Percentiles rank a stretch among this genome's conserved stretches.
Conservation (phyloP, 768 basidiomycete genomes). For the Mycena amicta region DNA sequence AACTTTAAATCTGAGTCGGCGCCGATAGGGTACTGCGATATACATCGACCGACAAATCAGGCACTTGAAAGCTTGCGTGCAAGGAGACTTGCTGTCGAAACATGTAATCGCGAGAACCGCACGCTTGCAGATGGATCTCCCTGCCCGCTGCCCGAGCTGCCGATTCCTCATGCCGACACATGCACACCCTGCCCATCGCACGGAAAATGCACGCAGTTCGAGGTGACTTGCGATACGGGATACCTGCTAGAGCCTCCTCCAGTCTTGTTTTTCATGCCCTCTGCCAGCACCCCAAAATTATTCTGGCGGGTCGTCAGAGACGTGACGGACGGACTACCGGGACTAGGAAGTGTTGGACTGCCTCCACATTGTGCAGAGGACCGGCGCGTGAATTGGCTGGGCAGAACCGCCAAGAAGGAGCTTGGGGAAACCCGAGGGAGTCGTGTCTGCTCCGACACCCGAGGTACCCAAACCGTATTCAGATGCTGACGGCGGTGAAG, state of each 20-base stretch:
- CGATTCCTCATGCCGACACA: slow-evolving; percentile 56
- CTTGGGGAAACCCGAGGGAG: slow-evolving; percentile 66
- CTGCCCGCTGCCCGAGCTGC: slow-evolving; percentile 60
- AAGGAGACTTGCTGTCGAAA: slow-evolving; percentile 47
- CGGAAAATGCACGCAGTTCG: slow-evolving; percentile 59
- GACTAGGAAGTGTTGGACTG: slow-evolving; percentile 75
- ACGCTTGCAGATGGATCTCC: slow-evolving; percentile 42
- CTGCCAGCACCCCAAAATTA: slow-evolving; percentile 43
- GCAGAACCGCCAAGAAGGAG: slow-evolving; percentile 67
- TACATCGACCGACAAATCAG: slow-evolving; percentile 60
- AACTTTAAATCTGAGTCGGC: slow-evolving; percentile 71
- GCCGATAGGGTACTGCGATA: slow-evolving; percentile 76
- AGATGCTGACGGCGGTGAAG: slow-evolving; percentile 65
- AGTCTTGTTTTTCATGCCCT: slow-evolving; percentile 53
- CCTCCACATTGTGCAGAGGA: slow-evolving; percentile 79
- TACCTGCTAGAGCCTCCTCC: slow-evolving; percentile 68
- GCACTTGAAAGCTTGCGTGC: slow-evolving; percentile 52
- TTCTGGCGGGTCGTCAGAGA: slow-evolving; percentile 51
- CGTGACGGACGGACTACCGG: slow-evolving; percentile 69
- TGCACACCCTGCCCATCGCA: slow-evolving; percentile 79
- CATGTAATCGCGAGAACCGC: slow-evolving; percentile 60
- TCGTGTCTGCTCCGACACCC: slow-evolving; percentile 63
- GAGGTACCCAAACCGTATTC: slow-evolving; percentile 28
- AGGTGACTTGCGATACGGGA: slow-evolving; percentile 67
- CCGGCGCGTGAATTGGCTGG: slow-evolving; percentile 73